Percentiles rank a stretch among this genome's conserved stretches.
Evolutionary conservation across 306 rosid species (phyloP).

Genomic region (Mucuna pruriens): DNA sequence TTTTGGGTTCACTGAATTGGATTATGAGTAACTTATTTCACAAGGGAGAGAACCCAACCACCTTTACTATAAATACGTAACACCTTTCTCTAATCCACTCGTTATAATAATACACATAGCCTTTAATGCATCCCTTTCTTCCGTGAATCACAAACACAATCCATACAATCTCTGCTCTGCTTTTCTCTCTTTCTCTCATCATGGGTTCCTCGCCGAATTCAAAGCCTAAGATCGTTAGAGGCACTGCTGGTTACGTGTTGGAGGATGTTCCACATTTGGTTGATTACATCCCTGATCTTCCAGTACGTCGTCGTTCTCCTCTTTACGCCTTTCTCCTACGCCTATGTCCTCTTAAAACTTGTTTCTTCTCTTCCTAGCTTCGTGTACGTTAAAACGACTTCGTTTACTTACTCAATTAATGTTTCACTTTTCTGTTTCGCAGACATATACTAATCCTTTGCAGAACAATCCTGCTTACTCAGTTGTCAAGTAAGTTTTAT

Average conservation of each 20-base stretch:
- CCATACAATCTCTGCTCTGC: background rate
- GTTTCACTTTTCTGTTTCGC: slow-evolving; percentile 12
- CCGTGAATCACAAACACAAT: background rate
- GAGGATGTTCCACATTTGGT: slow-evolving; percentile 88
- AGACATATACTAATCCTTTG: slow-evolving; percentile 85
- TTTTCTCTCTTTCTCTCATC: background rate
- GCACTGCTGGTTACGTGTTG: slow-evolving; percentile 70
- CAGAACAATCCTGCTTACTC: slow-evolving; percentile 95
- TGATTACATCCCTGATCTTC: slow-evolving; percentile 76
- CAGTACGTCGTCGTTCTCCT: slow-evolving; percentile 54
- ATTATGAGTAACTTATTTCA: no score
- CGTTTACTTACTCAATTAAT: background rate
- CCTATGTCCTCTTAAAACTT: slow-evolving; percentile 38
- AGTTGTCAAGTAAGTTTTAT: slow-evolving; percentile 76
- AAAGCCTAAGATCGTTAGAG: slow-evolving; percentile 53
- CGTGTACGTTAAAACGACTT: no score
- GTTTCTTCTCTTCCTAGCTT: slow-evolving; percentile 15
- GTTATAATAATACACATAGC: background rate
- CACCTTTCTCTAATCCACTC: slow-evolving; percentile 11
- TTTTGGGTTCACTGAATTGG: no score
- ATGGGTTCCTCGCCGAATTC: slow-evolving; percentile 53
- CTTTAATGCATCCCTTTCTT: background rate
- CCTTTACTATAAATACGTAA: background rate
- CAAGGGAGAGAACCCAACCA: background rate
- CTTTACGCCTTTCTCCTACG: slow-evolving; percentile 4